phyloP scores from a whole-genome alignment of 495 filamentous ascomycete species.

The Apodospora peruviana region DNA sequence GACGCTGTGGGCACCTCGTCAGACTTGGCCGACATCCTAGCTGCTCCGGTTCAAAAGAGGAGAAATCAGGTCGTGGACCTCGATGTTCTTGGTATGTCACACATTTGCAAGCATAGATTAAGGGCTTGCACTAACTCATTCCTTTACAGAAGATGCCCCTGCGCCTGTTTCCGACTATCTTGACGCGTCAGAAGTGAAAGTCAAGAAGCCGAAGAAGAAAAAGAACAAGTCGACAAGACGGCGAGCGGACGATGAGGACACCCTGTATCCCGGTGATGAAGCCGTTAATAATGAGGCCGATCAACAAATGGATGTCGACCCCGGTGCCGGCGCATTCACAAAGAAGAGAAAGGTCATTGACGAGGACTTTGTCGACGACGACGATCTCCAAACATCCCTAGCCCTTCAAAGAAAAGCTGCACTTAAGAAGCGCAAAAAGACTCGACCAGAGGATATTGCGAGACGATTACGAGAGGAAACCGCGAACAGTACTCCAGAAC shows the following conservation, averaged over 20 bases:
- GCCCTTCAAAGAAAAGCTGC: slow-evolving; percentile 73
- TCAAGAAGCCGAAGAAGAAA: slow-evolving; percentile 92
- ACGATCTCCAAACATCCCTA: slow-evolving; percentile 82
- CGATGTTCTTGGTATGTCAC: slow-evolving; percentile 54
- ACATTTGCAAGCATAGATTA: background rate
- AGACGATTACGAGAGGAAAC: slow-evolving; percentile 73
- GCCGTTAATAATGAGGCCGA: slow-evolving; percentile 36
- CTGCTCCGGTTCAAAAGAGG: slow-evolving; percentile 49
- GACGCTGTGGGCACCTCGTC: slow-evolving; percentile 65
- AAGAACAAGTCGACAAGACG: slow-evolving; percentile 73
- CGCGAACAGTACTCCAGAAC: slow-evolving; percentile 15
- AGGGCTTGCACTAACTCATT: slow-evolving; percentile 15
- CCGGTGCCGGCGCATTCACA: slow-evolving; percentile 32
- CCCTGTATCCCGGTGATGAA: slow-evolving; percentile 48
- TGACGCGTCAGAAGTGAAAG: slow-evolving; percentile 76
- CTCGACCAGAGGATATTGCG: slow-evolving; percentile 78
- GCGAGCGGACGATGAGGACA: slow-evolving; percentile 70
- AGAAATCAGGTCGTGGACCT: slow-evolving; percentile 70
- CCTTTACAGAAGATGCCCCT: slow-evolving; percentile 49
- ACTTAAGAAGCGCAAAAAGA: slow-evolving; percentile 84
- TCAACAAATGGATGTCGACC: slow-evolving; percentile 72
- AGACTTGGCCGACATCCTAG: slow-evolving; percentile 57
- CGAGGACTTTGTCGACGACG: slow-evolving; percentile 78
- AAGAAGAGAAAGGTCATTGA: slow-evolving; percentile 63
- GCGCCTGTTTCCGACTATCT: slow-evolving; percentile 75